Conservation (phyloP, 257 asterid species). For the Solanum dulcamara region DNA sequence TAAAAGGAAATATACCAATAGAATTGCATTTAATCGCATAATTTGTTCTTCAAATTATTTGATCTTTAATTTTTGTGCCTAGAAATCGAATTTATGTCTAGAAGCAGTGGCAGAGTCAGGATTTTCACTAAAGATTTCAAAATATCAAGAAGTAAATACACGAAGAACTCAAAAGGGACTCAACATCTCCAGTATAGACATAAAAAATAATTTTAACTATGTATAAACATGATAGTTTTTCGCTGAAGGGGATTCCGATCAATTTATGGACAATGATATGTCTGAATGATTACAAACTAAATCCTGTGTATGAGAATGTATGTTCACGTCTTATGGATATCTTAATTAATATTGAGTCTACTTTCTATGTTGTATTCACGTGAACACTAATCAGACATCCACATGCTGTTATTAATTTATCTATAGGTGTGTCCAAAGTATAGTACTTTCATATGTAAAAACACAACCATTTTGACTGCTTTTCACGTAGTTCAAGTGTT, state of each 20-base stretch:
- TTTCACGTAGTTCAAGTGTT: not conserved
- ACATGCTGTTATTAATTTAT: not conserved
- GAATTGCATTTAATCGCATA: not conserved
- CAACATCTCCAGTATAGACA: too few relatives aligned
- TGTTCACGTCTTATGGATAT: not conserved
- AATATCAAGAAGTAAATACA: too few relatives aligned
- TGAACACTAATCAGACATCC: not conserved
- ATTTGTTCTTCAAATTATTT: fast-evolving
- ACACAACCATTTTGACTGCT: not conserved
- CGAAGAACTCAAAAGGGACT: too few relatives aligned
- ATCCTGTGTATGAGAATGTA: not conserved
- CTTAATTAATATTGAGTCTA: not conserved
- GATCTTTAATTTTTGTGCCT: not conserved
- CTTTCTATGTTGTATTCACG: not conserved
- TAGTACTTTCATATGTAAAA: not conserved
- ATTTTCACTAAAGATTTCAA: not conserved
- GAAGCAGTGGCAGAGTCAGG: fast-evolving
- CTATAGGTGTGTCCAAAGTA: not conserved
- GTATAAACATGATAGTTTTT: too few relatives aligned
- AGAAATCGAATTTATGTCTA: fast-evolving
- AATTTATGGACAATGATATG: not conserved
- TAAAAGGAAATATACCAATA: not conserved
- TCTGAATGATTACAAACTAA: not conserved
- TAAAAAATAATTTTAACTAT: too few relatives aligned
- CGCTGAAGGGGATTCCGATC: fast-evolving